Percentiles rank a stretch among this genome's conserved stretches.
These are phyloP conservation scores for Teunomyces lycoperdinae DNA, from an alignment of 805 yeast species.

Conservation along the genomic window DNA sequence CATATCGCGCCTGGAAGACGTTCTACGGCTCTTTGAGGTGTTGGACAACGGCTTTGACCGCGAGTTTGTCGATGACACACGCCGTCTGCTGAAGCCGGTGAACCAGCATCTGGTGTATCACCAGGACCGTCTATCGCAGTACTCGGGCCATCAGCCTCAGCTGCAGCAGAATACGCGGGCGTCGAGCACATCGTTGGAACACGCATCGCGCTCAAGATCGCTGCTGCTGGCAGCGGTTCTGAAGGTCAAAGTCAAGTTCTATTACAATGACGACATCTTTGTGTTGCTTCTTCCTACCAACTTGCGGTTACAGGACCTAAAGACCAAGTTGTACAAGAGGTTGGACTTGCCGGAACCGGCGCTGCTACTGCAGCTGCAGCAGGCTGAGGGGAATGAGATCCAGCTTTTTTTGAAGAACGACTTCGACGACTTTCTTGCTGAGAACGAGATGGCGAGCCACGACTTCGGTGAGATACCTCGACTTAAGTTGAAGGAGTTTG, in stretches of 20 bases:
- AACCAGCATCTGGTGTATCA: slow-evolving; percentile 43
- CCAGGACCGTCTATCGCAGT: slow-evolving; percentile 52
- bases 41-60: slow-evolving; percentile 59
- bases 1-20: slow-evolving; percentile 67
- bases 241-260: slow-evolving; percentile 67
- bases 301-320: slow-evolving; percentile 48
- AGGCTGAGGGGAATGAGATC: slow-evolving; percentile 17
- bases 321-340: slow-evolving; percentile 50
- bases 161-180: neutral
- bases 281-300: slow-evolving; percentile 57
- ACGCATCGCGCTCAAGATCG: slow-evolving; percentile 19
- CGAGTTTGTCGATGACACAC: slow-evolving; percentile 26
- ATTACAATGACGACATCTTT: slow-evolving; percentile 77
- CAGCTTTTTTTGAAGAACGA: slow-evolving; percentile 40
- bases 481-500: slow-evolving; percentile 29
- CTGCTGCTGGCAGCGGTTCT: slow-evolving; percentile 1
- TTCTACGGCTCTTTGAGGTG: slow-evolving; percentile 67
- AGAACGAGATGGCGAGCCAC: slow-evolving; percentile 25
- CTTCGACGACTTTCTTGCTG: slow-evolving; percentile 37
- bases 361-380: too few species aligned
- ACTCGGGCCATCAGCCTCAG: slow-evolving; percentile 27
- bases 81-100: slow-evolving; percentile 33
- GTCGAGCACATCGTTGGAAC: slow-evolving; percentile 2
- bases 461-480: slow-evolving; percentile 26
- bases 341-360: slow-evolving; percentile 28